phyloP scores from a whole-genome alignment of 2,329 filamentous ascomycete species.

The Calycina marina region DNA sequence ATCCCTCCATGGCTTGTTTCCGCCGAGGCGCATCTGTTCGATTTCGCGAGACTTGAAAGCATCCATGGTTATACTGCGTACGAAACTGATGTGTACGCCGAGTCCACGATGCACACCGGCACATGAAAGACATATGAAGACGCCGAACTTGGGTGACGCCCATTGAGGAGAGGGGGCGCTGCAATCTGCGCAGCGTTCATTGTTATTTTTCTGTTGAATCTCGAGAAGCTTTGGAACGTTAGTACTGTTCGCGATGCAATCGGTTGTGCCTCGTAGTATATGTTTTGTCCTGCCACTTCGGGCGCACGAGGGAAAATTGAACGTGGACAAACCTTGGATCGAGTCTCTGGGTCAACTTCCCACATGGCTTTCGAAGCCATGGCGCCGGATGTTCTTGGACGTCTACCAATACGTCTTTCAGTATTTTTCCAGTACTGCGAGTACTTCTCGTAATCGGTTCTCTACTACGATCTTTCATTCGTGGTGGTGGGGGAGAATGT shows the following conservation, averaged over 20 bases:
- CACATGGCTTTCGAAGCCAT: slow-evolving; percentile 72
- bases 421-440: too few species aligned
- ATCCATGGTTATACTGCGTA: slow-evolving; percentile 96
- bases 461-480: background rate
- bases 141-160: slow-evolving; percentile 93
- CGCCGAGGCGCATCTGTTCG: slow-evolving; percentile 81
- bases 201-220: slow-evolving; percentile 80
- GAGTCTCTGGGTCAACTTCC: slow-evolving; percentile 97
- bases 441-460: slow-evolving; percentile 1
- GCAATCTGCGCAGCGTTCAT: slow-evolving; percentile 90
- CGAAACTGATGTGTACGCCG: slow-evolving; percentile 96
- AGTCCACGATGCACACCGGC: slow-evolving; percentile 88
- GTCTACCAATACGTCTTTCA: too few species aligned
- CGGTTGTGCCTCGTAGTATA: too few species aligned
- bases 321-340: slow-evolving; percentile 77
- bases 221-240: slow-evolving; percentile 52
- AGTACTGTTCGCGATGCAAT: too few species aligned
- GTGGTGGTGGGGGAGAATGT: background rate
- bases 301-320: too few species aligned
- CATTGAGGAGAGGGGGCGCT: slow-evolving; percentile 93
- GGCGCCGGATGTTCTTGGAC: slow-evolving; percentile 4
- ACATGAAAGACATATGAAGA: slow-evolving; percentile 96
- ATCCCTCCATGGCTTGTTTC: slow-evolving; percentile 72
- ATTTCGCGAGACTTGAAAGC: slow-evolving; percentile 91
- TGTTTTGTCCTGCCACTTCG: too few species aligned